A percentile compares a stretch with the other conserved stretches of the same genome.
phyloP scores from a whole-genome alignment of 1,284 basidiomycete species.

The Apiotrichum gamsii region DNA sequence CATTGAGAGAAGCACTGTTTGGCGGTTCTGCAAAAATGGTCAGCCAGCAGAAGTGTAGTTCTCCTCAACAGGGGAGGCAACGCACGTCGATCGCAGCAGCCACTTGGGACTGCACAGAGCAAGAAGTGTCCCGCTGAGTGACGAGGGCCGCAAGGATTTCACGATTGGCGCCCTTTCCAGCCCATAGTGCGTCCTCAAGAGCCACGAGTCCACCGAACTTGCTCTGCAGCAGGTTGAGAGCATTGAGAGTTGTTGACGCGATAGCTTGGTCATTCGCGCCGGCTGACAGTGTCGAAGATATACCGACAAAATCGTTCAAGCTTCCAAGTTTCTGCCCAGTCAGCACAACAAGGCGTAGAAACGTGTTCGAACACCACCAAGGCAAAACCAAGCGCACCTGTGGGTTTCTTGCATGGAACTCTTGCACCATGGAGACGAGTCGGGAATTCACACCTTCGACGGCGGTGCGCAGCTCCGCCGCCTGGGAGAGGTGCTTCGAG shows the following conservation, averaged over 20 bases:
- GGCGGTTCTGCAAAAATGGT: too few species aligned
- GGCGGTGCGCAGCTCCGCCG: too few species aligned
- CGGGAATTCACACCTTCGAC: too few species aligned
- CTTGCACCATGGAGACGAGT: too few species aligned
- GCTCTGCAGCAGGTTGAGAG: constrained; percentile 13
- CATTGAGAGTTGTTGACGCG: not conserved
- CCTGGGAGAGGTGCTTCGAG: too few species aligned
- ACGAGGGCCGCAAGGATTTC: constrained; percentile 20
- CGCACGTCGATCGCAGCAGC: constrained; percentile 16
- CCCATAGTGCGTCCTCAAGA: constrained; percentile 33
- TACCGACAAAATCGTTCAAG: not conserved
- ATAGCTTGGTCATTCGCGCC: not conserved
- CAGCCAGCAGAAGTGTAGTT: too few species aligned
- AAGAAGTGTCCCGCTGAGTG: not conserved
- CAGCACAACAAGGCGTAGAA: not conserved
- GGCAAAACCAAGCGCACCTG: too few species aligned
- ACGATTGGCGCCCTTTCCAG: constrained; percentile 24
- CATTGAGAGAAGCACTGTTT: not conserved
- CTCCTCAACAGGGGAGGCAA: too few species aligned
- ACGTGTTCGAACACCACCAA: too few species aligned
- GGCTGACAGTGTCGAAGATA: not conserved
- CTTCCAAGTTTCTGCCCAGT: not conserved
- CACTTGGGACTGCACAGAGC: not conserved
- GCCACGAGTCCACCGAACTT: constrained; percentile 13
- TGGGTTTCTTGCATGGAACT: not conserved